Evolutionary conservation across 1,284 basidiomycete species (phyloP), one percentile per base, ranked within the genome.

Genomic region (Vanrija sp.): DNA sequence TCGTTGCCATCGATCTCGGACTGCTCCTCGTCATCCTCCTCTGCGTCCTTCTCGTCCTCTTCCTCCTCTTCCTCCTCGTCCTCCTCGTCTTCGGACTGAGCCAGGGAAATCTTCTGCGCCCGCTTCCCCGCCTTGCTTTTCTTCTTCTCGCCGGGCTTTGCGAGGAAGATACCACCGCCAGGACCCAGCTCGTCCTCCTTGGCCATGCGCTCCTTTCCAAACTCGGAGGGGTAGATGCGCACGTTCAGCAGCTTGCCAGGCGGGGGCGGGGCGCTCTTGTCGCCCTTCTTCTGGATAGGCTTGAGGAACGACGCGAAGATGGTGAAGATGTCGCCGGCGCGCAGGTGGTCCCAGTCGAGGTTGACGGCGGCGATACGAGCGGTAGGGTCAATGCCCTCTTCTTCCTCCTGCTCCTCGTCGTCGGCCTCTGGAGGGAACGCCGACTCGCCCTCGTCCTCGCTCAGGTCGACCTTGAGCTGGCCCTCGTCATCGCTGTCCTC

Each of bases 321-420:
- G 75, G 91, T 92, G 83, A 85, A 97, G 23, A 99, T 79, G 74
- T 98, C 94, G 38, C 80, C 80, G 1, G 95, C 91, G 48, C 89
- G 87, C 53, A 98, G 85, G 77, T 98, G 85, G 75, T 98, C 96
- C 96, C 96, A 99, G 78, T 99, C 96, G 57, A 98, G 83, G 73
- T 98, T 98, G 64, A 99, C 95, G 26, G 89, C 85, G 0, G 95
- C 96, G 6, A 98, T 78, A 14, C 95, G 83, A 46, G 80, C 82
- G 1, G 90, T 91, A 1, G 78, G 73, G 15, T 72, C 66, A 16
- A 71, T 71, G 0, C 64, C 62, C 28, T 68, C 67, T 12, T 58
- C 67, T 29, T 74, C 66, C 5, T 71, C 71, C n/a, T 80, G 69
- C 34, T 76, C 63, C 9, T 69, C 63, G n/a, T 60, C 67, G 15